Conservation (phyloP, 2,329 filamentous ascomycete species). For the Beauveria asiatica region DNA sequence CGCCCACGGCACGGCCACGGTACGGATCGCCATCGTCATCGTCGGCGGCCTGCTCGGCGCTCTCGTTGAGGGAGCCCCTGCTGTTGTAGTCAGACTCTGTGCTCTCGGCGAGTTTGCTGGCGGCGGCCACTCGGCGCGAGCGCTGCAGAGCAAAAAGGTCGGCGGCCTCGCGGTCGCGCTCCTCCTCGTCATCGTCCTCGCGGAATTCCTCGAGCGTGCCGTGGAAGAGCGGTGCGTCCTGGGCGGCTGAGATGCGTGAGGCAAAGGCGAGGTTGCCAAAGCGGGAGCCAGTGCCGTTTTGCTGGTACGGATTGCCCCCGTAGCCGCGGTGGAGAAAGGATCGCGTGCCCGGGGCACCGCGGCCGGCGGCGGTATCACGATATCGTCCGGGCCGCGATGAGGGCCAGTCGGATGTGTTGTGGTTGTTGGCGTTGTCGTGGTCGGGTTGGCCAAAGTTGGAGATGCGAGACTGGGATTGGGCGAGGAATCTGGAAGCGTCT, state of each 20-base stretch:
- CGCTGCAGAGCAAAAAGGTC: conserved; percentile 87
- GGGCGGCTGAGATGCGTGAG: conserved; percentile 60
- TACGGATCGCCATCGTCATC: conserved; percentile 25
- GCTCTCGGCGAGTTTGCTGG: conserved; percentile 75
- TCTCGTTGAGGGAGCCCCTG: conserved; percentile 27
- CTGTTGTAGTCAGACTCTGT: conserved; percentile 60
- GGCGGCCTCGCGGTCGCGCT: conserved; percentile 84
- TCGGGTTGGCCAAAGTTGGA: conserved; percentile 60
- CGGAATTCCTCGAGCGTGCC: conserved; percentile 83
- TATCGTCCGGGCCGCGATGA: conserved; percentile 25
- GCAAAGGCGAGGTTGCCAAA: conserved; percentile 67
- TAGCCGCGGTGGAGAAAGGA: conserved; percentile 37
- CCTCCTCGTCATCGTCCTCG: conserved; percentile 88
- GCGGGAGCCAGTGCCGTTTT: conserved; percentile 63
- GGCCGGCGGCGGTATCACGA: conserved; percentile 21
- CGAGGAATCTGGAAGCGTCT: conserved; percentile 96
- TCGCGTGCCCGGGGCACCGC: conserved; percentile 25
- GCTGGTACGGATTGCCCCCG: conserved; percentile 71
- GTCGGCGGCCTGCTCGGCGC: conserved; percentile 20
- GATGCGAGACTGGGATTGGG: conserved; percentile 89
- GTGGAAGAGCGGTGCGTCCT: conserved; percentile 89
- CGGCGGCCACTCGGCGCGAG: conserved; percentile 80
- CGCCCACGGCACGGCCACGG: conserved; percentile 28
- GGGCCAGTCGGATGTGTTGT: conserved; percentile 23
- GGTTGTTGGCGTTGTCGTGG: conserved; percentile 23